Base-by-base conservation (phyloP, 345 rosid species). In the Noccaea caerulescens region DNA sequence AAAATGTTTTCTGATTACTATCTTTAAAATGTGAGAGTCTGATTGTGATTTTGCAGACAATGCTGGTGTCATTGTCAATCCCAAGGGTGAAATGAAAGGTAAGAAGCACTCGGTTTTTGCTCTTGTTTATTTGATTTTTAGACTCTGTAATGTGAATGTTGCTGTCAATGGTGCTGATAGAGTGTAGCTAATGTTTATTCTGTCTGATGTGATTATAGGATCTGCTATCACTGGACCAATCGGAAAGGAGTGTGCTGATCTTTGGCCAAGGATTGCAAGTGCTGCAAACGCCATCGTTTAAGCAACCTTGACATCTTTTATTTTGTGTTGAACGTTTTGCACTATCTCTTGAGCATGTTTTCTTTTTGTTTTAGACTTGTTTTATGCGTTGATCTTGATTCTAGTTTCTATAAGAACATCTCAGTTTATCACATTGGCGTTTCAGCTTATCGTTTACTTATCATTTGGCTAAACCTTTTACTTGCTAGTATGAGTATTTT, bases 1-100 rank as follows among this genome's bases (percentile, higher is more conserved):
- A 1, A 7, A 12, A 14, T 27, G 1, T 13, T 16, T 16, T 2
- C 12, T 61, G 4, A 38, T 38, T 0, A 1, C 1, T 11, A 12
- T 14, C 39, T 20, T 0, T 57, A 4, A 57, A 20, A 7, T 49
- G 6, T 12, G 8, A 3, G 4, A 8, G 14, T 41, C 42, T 76
- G n/a, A 72, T 42, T 1, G 34, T 60, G 6, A 0, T 55, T 23
- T 30, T 86, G 75, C 75, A 88, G 94, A 88, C 64, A 88, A 88
- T 72, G 94, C 91, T 62, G 90, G 92, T 43, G 92, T 87, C 43
- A 86, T 86, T 69, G 90, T 88, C 53, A 88, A 88, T 73, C 95
- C 95, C 1, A 88, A 88, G 69, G 95, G 95, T 58, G 95, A 88
- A 79, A 88, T 88, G 94, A 88, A 88, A 83, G 94, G 94, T 88